Evolutionary conservation across 163 green algal species (phyloP), one percentile per base, ranked within the genome.

Genomic region (Chlorella variabilis): DNA sequence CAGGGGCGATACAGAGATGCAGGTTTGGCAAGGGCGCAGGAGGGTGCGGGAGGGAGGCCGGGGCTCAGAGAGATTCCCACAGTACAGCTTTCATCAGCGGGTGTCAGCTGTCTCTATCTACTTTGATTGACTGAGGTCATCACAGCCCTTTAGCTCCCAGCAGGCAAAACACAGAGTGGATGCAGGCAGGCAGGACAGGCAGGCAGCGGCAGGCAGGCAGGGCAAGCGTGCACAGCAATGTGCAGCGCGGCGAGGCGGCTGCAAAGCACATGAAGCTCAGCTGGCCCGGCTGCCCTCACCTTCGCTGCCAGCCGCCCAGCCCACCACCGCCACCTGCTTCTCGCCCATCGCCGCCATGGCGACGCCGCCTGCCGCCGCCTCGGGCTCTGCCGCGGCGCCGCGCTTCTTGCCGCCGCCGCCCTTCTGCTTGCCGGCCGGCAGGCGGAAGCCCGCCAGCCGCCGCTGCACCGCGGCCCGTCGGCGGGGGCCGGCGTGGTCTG

Each of bases 61-160:
- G n/a, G 81, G 81, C 81, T 86, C 81, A 86, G 81, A 86, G 81
- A 86, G 81, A 86, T 86, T 86, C 81, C 81, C 74, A 68, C 48
- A 67, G 63, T 83, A 62, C 15, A 78, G 54, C 39, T 71, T 41
- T 83, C 81, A 34, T 83, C 74, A 86, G 41, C 18, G 54, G 11
- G 34, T 27, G 9, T 86, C 81, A 77, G 81, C 23, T 82, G 81
- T 86, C 81, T 86, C 81, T 86, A 86, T 82, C 81, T 86, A 86
- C 81, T 78, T n/a, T 39, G n/a, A 59, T 39, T 42, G 54, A 80
- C 45, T 51, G 36, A 42, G 75, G 2, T 83, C 79, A 75, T 84
- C 79, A 84, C 17, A 27, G 78, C 78, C 54, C 66, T 21, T 8
- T n/a, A n/a, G n/a, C n/a, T 20, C 27, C 25, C 17, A 31, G 9